phyloP scores from a whole-genome alignment of 495 filamentous ascomycete genomes.

The Umbilicaria muhlenbergii region DNA sequence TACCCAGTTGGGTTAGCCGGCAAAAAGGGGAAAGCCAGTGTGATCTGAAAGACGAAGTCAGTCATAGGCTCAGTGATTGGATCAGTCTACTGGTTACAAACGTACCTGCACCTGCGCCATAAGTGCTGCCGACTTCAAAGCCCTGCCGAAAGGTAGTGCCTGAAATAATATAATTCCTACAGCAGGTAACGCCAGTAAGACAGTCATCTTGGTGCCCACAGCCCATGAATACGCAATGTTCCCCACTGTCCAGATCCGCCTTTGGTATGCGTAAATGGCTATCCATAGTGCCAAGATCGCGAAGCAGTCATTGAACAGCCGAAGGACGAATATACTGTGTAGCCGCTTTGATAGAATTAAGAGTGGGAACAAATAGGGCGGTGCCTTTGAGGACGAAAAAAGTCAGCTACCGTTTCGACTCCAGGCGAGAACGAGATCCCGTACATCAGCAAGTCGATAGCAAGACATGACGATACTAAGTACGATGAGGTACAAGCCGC shows the following conservation, averaged over 20 bases:
- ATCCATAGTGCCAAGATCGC: constrained; percentile 68
- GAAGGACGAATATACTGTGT: constrained; percentile 83
- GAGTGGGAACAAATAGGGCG: constrained; percentile 77
- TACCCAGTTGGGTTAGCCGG: constrained; percentile 53
- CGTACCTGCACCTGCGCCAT: constrained; percentile 59
- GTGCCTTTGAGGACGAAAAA: constrained; percentile 34
- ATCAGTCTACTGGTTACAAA: too few species aligned
- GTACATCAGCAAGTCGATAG: constrained; percentile 58
- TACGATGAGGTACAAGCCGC: constrained; percentile 56
- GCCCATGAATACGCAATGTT: constrained; percentile 60
- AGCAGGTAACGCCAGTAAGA: constrained; percentile 68
- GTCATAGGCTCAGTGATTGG: neutral
- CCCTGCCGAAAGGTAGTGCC: constrained; percentile 42
- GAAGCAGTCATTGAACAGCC: constrained; percentile 91
- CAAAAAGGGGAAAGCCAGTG: constrained; percentile 63
- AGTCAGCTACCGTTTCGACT: constrained; percentile 1
- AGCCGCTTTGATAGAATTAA: constrained; percentile 81
- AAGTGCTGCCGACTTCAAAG: constrained; percentile 48
- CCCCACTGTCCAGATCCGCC: constrained; percentile 51
- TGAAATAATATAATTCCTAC: constrained; percentile 59
- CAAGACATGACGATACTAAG: constrained; percentile 65
- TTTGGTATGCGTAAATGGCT: constrained; percentile 63
- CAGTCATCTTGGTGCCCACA: constrained; percentile 84
- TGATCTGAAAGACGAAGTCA: constrained; percentile 1
- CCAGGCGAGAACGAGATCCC: neutral